A percentile compares a stretch with the other conserved stretches of the same genome.
Conservation (phyloP, 768 basidiomycete species). For the Leucocoprinus sp. region DNA sequence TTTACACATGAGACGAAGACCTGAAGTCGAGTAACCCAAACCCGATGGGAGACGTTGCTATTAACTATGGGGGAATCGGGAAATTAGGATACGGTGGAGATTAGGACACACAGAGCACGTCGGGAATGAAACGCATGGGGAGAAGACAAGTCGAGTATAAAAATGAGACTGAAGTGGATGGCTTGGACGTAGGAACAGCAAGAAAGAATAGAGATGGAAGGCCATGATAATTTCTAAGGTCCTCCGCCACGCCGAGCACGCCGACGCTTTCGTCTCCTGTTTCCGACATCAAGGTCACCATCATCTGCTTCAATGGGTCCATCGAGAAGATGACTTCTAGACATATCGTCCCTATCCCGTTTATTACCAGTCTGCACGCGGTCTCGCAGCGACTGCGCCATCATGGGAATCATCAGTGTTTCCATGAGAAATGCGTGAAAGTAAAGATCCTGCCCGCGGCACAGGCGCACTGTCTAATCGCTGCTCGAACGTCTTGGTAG, state of each 20-base stretch:
- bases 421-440: slow-evolving; percentile 9
- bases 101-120: neutral
- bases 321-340: neutral
- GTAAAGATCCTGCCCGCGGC: slow-evolving; percentile 4
- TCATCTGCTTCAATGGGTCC: slow-evolving; percentile 4
- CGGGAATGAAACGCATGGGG: neutral
- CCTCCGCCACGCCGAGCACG: slow-evolving; percentile 4
- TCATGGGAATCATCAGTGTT: neutral
- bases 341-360: slow-evolving; percentile 9
- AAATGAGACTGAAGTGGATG: slow-evolving; percentile 6
- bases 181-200: slow-evolving; percentile 1
- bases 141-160: slow-evolving; percentile 2
- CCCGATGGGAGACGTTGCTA: slow-evolving; percentile 10
- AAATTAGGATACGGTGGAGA: neutral
- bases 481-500: slow-evolving; percentile 8
- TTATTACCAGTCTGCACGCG: slow-evolving; percentile 12
- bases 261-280: slow-evolving; percentile 7
- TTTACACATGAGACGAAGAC: slow-evolving; percentile 12
- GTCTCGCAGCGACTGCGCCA: slow-evolving; percentile 11
- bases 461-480: slow-evolving; percentile 6
- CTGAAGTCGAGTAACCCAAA: slow-evolving; percentile 12
- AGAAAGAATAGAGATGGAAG: slow-evolving; percentile 4
- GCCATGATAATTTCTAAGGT: slow-evolving; percentile 2
- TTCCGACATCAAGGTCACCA: slow-evolving; percentile 2
- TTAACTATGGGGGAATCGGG: slow-evolving; percentile 4